phyloP scores from a whole-genome alignment of 257 asterid species.

The Penstemon davidsonii region DNA sequence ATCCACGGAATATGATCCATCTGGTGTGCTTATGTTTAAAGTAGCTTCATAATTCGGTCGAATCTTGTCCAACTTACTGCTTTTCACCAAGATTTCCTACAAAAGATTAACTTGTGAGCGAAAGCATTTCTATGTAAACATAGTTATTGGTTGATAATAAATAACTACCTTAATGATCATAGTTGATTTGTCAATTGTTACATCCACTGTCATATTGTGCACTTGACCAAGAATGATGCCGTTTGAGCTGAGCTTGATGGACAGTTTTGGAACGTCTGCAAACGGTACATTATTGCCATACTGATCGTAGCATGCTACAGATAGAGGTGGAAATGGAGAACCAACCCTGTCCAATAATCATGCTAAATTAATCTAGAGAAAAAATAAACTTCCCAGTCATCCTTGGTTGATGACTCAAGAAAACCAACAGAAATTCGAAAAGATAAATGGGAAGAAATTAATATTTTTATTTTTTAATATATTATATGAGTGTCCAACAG shows the following conservation, averaged over 20 bases:
- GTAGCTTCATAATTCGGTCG: constrained; percentile 56
- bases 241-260: constrained; percentile 31
- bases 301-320: constrained; percentile 51
- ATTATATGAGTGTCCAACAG: too few species aligned
- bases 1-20: constrained; percentile 34
- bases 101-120: constrained; percentile 22
- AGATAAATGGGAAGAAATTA: too few species aligned
- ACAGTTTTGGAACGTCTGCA: constrained; percentile 32
- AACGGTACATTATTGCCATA: constrained; percentile 41
- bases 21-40: constrained; percentile 36
- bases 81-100: constrained; percentile 41
- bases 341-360: constrained; percentile 53
- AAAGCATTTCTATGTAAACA: constrained; percentile 15
- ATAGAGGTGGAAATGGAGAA: constrained; percentile 34
- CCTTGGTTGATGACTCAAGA: too few species aligned
- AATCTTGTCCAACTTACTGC: constrained; percentile 44
- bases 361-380: not conserved
- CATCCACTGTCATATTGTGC: constrained; percentile 25
- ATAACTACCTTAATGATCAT: constrained; percentile 45
- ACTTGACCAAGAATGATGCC: constrained; percentile 29
- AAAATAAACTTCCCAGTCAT: too few species aligned
- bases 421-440: too few species aligned
- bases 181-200: constrained; percentile 31
- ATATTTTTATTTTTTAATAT: too few species aligned
- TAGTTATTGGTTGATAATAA: constrained; percentile 11